A percentile compares a stretch with the other conserved stretches of the same genome.
Conservation (phyloP, 441 rosid genomes). For the Capsella rubella region DNA sequence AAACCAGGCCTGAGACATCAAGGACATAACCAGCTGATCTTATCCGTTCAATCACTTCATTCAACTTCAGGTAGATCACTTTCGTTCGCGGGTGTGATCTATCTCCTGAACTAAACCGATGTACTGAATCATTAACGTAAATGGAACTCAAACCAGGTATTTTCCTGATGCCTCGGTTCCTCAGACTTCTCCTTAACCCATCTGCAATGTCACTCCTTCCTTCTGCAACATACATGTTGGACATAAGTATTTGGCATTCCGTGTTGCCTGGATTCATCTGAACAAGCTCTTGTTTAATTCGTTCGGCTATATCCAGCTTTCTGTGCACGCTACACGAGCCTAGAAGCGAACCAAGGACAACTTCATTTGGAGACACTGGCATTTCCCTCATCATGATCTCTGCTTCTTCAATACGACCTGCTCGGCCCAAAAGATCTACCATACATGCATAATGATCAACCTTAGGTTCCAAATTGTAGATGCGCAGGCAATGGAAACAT, state of each 20-base stretch:
- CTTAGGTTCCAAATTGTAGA: slow-evolving; percentile 60
- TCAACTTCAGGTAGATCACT: slow-evolving; percentile 61
- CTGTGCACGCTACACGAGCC: slow-evolving; percentile 77
- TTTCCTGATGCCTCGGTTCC: slow-evolving; percentile 60
- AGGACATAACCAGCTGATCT: slow-evolving; percentile 71
- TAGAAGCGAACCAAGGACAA: slow-evolving; percentile 80
- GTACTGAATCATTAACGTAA: slow-evolving; percentile 58
- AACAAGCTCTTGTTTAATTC: slow-evolving; percentile 53
- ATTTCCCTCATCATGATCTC: slow-evolving; percentile 58
- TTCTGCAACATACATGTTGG: slow-evolving; percentile 69
- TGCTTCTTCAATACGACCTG: slow-evolving; percentile 80
- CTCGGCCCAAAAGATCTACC: slow-evolving; percentile 91
- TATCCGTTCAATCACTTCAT: slow-evolving; percentile 64
- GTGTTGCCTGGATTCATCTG: slow-evolving; percentile 64
- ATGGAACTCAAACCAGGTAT: slow-evolving; percentile 82
- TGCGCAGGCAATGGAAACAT: slow-evolving; percentile 53
- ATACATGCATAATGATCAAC: slow-evolving; percentile 87
- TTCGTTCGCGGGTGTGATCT: slow-evolving; percentile 59
- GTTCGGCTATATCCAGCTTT: slow-evolving; percentile 64
- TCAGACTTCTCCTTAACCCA: slow-evolving; percentile 58
- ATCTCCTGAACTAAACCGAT: slow-evolving; percentile 79
- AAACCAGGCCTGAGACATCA: slow-evolving; percentile 50
- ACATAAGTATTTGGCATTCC: slow-evolving; percentile 64
- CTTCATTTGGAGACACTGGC: slow-evolving; percentile 82
- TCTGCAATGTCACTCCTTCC: slow-evolving; percentile 64